These are phyloP conservation scores for Ogataea saltuana DNA, from an alignment of 805 yeast genomes.

Conservation along the genomic window DNA sequence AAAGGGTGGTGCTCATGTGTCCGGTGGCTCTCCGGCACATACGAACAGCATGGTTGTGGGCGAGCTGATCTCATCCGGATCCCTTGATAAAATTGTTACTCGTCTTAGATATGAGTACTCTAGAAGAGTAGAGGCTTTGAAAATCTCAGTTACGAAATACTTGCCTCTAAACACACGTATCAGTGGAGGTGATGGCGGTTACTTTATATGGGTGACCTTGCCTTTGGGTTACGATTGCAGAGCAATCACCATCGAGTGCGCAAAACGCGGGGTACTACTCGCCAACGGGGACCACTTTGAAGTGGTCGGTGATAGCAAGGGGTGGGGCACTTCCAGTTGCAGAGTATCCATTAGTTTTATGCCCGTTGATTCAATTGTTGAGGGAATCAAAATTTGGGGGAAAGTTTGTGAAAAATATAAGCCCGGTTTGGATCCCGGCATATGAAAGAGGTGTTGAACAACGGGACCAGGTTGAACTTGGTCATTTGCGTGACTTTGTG, in stretches of 20 bases:
- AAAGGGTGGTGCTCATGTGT: slow-evolving; percentile 72
- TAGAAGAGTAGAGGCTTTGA: slow-evolving; percentile 46
- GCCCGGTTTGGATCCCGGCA: too few relatives aligned
- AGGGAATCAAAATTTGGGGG: slow-evolving; percentile 57
- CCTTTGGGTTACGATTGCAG: slow-evolving; percentile 44
- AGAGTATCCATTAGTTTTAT: slow-evolving; percentile 61
- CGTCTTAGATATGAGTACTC: slow-evolving; percentile 46
- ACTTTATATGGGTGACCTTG: slow-evolving; percentile 72
- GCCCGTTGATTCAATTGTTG: slow-evolving; percentile 44
- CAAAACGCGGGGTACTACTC: slow-evolving; percentile 52
- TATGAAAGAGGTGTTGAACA: too few relatives aligned
- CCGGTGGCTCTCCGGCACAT: slow-evolving; percentile 87
- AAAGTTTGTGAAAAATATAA: slow-evolving; percentile 29
- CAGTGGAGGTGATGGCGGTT: slow-evolving; percentile 81
- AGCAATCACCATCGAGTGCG: slow-evolving; percentile 37
- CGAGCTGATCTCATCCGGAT: slow-evolving; percentile 55
- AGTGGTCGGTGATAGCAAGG: slow-evolving; percentile 59
- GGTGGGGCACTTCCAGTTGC: slow-evolving; percentile 61
- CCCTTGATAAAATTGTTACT: slow-evolving; percentile 47
- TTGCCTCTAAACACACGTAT: slow-evolving; percentile 58
- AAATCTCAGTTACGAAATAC: slow-evolving; percentile 39
- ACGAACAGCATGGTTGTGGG: slow-evolving; percentile 66
- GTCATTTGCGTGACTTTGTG: too few relatives aligned
- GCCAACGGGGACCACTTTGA: slow-evolving; percentile 78
- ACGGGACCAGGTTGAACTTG: too few relatives aligned